A percentile compares a stretch with the other conserved stretches of the same genome.
phyloP scores from a whole-genome alignment of 2,329 filamentous ascomycete species.

The Diaporthe destruens region DNA sequence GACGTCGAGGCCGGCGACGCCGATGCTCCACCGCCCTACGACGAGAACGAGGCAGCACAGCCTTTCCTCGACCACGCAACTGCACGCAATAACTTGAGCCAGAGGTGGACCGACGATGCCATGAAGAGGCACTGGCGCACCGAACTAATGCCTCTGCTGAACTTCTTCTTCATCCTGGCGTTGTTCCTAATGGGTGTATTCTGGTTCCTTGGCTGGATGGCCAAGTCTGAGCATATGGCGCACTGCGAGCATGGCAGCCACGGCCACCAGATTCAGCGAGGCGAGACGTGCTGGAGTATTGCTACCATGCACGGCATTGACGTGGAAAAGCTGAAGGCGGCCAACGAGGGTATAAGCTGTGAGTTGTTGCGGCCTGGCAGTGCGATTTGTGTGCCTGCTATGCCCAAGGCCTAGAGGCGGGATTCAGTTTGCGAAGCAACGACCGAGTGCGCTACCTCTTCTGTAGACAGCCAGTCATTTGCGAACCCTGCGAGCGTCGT shows the following conservation, averaged over 20 bases:
- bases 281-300: slow-evolving; percentile 68
- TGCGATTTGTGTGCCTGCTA: slow-evolving; percentile 39
- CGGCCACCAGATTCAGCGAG: slow-evolving; percentile 57
- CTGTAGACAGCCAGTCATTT: slow-evolving; percentile 5
- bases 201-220: slow-evolving; percentile 57
- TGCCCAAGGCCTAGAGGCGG: slow-evolving; percentile 30
- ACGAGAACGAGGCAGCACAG: slow-evolving; percentile 40
- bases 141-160: slow-evolving; percentile 67
- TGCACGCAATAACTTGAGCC: slow-evolving; percentile 14
- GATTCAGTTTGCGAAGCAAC: neutral
- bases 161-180: slow-evolving; percentile 68
- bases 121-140: slow-evolving; percentile 61
- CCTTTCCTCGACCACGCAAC: slow-evolving; percentile 34
- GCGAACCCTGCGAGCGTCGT: neutral
- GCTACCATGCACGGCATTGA: slow-evolving; percentile 56
- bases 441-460: neutral
- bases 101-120: slow-evolving; percentile 36
- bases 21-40: slow-evolving; percentile 44
- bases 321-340: slow-evolving; percentile 59
- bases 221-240: slow-evolving; percentile 42
- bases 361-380: slow-evolving; percentile 56
- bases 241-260: slow-evolving; percentile 48
- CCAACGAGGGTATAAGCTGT: slow-evolving; percentile 63
- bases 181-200: slow-evolving; percentile 63
- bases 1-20: slow-evolving; percentile 40